Base-by-base conservation (phyloP, 2,329 filamentous ascomycete species). In the Arthrobotrys megalospora region DNA sequence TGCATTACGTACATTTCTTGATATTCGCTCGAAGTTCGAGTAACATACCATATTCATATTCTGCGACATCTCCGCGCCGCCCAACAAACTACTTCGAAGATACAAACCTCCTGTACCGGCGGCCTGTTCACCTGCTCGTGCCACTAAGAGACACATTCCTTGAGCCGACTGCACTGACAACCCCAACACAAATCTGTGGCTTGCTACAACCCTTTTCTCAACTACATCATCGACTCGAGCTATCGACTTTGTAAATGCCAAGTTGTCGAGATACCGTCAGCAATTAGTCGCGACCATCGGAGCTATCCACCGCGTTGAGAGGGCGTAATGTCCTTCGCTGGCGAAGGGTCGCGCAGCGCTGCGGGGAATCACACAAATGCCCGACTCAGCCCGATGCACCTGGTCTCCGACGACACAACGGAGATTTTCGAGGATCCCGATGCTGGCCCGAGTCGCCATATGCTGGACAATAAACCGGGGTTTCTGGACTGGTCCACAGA, bases 401-500 rank as follows among this genome's bases (percentile, higher is more conserved):
- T 77, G 11, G 36, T 77, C 16, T 50, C 66, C 8, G 64, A 52
- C 38, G 58, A 71, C 28, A 24, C 21, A 47, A 12, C 50, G 6
- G 65, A 55, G 32, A 4, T 10, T 38, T 60, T 76, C 36, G 43
- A 50, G 19, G 68, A 73, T 50, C 28, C 36, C 50, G 73, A 71
- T 34, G 53, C 60, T 11, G 66, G 73, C 8, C 50, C 73, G 6
- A 71, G 66, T 55, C 73, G 65, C 14, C 47, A 66, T 12, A 50
- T 69, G 16, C 43, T 68, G 34, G 73, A 66, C 19, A 55, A 60
- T 36, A 77, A 77, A 62, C 58, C 73, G 7, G 73, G 73, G 32
- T 41, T 65, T 60, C 24, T 77, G 66, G 95, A 98, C 84, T 98
- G 95, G 95, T 92, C 96, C 83, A 88, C 91, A 58, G 95, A 97